Evolutionary conservation across 2,329 filamentous ascomycete genomes (phyloP).

Genomic region (Monosporascus sp.): DNA sequence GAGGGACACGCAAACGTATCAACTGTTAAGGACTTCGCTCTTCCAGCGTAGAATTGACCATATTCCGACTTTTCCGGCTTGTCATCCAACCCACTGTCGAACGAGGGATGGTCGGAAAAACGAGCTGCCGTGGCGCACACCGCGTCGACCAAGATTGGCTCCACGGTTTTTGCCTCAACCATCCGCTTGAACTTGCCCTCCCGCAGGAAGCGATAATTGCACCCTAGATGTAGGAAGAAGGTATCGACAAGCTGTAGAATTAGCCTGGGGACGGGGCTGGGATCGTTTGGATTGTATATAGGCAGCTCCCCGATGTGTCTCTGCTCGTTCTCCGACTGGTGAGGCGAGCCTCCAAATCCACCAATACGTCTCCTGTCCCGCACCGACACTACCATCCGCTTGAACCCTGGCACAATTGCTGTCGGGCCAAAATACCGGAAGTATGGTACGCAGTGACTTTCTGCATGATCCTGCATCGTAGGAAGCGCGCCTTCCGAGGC

Average conservation of each 20-base stretch:
- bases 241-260: slow-evolving; percentile 72
- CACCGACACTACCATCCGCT: slow-evolving; percentile 83
- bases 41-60: slow-evolving; percentile 71
- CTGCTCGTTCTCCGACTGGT: slow-evolving; percentile 32
- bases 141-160: slow-evolving; percentile 80
- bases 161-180: slow-evolving; percentile 73
- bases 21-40: slow-evolving; percentile 76
- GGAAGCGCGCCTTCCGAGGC: no score
- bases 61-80: slow-evolving; percentile 58
- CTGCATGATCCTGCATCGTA: slow-evolving; percentile 41
- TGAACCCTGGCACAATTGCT: slow-evolving; percentile 85
- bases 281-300: slow-evolving; percentile 69
- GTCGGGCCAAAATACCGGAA: slow-evolving; percentile 89
- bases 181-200: slow-evolving; percentile 65
- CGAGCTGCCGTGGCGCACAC: slow-evolving; percentile 77
- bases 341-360: slow-evolving; percentile 35
- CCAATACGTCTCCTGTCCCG: slow-evolving; percentile 55
- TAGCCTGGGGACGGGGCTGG: slow-evolving; percentile 64
- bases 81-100: slow-evolving; percentile 43
- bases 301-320: slow-evolving; percentile 53
- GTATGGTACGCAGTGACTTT: slow-evolving; percentile 70
- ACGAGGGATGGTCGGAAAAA: slow-evolving; percentile 62
- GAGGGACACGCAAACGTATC: slow-evolving; percentile 80
- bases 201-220: slow-evolving; percentile 79
- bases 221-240: slow-evolving; percentile 78